Conservation (phyloP, 495 filamentous ascomycete genomes). For the Rostrohypoxylon terebratum region DNA sequence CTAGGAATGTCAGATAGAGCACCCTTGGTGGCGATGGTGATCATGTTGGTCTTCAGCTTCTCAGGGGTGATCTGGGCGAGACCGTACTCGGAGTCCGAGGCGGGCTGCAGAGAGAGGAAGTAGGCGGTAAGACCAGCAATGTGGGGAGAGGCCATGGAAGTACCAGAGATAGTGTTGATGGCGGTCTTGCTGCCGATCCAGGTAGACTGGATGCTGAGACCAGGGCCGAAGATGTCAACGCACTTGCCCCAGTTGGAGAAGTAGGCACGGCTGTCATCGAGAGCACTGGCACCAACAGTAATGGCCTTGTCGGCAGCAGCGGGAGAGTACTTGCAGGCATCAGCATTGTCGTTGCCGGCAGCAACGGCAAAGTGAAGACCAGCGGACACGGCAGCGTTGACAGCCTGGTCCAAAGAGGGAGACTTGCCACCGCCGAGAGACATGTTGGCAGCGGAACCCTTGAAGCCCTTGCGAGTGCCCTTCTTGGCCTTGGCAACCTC, state of each 20-base stretch:
- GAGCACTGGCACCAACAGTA: slow-evolving; percentile 94
- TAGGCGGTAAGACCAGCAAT: slow-evolving; percentile 97
- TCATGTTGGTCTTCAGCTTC: slow-evolving; percentile 90
- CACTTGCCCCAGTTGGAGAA: slow-evolving; percentile 99
- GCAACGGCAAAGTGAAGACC: slow-evolving; percentile 98
- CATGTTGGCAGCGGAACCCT: slow-evolving; percentile 99
- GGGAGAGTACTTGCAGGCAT: slow-evolving; percentile 99
- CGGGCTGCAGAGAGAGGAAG: slow-evolving; percentile 94
- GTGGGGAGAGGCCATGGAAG: slow-evolving; percentile 99
- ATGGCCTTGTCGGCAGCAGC: slow-evolving; percentile 92
- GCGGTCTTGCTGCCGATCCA: slow-evolving; percentile 97
- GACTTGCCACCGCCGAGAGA: slow-evolving; percentile 97
- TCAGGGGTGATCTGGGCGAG: slow-evolving; percentile 90
- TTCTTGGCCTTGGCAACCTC: slow-evolving; percentile 79
- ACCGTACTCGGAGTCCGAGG: slow-evolving; percentile 87
- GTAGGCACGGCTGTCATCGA: slow-evolving; percentile 96
- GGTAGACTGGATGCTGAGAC: slow-evolving; percentile 95
- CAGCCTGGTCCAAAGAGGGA: slow-evolving; percentile 84
- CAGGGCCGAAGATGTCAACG: slow-evolving; percentile 98
- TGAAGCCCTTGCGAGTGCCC: slow-evolving; percentile 92
- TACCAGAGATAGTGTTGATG: slow-evolving; percentile 98
- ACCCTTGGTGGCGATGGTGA: slow-evolving; percentile 83
- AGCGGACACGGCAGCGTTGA: slow-evolving; percentile 90
- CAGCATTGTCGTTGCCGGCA: slow-evolving; percentile 97
- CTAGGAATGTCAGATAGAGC: slow-evolving; percentile 85